These are phyloP conservation scores for Pseudoneurospora amorphoporcata DNA, from an alignment of 495 filamentous ascomycete species.

Conservation along the genomic window DNA sequence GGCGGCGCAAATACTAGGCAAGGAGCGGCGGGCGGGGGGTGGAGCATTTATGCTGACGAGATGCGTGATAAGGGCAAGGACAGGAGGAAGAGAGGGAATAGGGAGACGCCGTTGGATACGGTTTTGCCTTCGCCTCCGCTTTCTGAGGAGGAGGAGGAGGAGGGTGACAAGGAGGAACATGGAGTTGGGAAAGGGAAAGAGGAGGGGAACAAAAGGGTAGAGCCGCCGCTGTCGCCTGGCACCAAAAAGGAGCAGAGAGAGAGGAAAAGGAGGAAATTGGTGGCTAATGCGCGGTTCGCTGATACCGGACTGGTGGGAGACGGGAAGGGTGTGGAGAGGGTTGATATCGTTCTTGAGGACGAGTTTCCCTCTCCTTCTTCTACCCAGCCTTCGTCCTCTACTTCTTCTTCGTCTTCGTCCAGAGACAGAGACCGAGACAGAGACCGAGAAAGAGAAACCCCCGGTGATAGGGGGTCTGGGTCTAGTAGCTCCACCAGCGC, in stretches of 20 bases:
- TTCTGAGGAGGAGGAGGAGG: constrained; percentile 13
- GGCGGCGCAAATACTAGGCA: constrained; percentile 25
- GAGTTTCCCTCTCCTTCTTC: constrained; percentile 27
- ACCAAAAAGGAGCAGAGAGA: constrained; percentile 24
- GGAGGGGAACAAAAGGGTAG: constrained; percentile 3
- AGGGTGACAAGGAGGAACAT: neutral
- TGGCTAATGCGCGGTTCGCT: constrained; percentile 50
- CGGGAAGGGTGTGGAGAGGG: constrained; percentile 46
- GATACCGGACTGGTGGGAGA: constrained; percentile 37
- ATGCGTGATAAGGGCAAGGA: constrained; percentile 25
- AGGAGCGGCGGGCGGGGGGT: constrained; percentile 56
- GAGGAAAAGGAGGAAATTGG: constrained; percentile 31
- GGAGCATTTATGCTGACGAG: constrained; percentile 64
- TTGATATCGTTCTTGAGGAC: constrained; percentile 52
- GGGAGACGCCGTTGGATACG: constrained; percentile 46
- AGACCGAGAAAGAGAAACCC: neutral
- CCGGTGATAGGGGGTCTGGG: constrained; percentile 14
- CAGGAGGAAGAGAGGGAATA: neutral
- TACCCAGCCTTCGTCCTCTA: too few species aligned
- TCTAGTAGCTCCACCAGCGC: constrained; percentile 15
- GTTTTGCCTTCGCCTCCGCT: constrained; percentile 29
- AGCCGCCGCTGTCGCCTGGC: constrained; percentile 14
- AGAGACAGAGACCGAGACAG: neutral
- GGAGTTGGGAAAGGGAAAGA: constrained; percentile 3
- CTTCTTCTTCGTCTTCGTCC: neutral